Conservation (phyloP, 805 yeast species). For the Wickerhamiella alocasiicola region DNA sequence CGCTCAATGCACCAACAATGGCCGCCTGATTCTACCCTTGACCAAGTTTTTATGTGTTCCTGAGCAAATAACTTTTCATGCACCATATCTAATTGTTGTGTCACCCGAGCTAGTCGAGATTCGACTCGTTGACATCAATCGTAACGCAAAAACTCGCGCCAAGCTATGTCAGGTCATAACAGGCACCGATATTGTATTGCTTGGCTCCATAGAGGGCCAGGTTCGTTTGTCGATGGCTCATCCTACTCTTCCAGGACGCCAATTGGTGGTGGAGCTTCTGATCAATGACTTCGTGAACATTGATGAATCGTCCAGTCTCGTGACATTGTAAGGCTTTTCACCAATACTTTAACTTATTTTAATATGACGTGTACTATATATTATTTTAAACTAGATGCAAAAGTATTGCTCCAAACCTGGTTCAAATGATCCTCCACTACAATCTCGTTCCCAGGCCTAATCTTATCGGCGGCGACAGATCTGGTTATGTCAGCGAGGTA, state of each 20-base stretch:
- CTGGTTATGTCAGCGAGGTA: constrained; percentile 9
- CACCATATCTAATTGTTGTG: constrained; percentile 39
- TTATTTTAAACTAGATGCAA: background rate
- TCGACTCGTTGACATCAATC: constrained; percentile 39
- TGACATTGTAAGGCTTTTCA: constrained; percentile 19
- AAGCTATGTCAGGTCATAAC: constrained; percentile 48
- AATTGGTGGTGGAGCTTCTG: constrained; percentile 37
- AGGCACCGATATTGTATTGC: constrained; percentile 48
- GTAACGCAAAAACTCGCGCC: constrained; percentile 17
- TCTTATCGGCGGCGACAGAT: constrained; percentile 2
- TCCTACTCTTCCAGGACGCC: constrained; percentile 50
- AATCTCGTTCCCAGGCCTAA: background rate
- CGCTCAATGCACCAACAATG: constrained; percentile 45
- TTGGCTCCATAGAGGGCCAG: constrained; percentile 32
- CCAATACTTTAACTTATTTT: too few relatives aligned
- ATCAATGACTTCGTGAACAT: constrained; percentile 24
- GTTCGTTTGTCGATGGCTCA: constrained; percentile 45
- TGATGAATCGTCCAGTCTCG: constrained; percentile 19
- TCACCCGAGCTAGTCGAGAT: constrained; percentile 61
- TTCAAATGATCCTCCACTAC: constrained; percentile 1
- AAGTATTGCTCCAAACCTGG: background rate
- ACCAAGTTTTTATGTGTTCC: constrained; percentile 32
- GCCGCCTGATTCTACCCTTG: constrained; percentile 31
- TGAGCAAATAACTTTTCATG: constrained; percentile 26
- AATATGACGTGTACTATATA: too few relatives aligned